Evolutionary conservation across 202 grass and related monocot genomes (phyloP), one percentile per base, ranked within the genome.

Genomic region (Saccharum hybrid): DNA sequence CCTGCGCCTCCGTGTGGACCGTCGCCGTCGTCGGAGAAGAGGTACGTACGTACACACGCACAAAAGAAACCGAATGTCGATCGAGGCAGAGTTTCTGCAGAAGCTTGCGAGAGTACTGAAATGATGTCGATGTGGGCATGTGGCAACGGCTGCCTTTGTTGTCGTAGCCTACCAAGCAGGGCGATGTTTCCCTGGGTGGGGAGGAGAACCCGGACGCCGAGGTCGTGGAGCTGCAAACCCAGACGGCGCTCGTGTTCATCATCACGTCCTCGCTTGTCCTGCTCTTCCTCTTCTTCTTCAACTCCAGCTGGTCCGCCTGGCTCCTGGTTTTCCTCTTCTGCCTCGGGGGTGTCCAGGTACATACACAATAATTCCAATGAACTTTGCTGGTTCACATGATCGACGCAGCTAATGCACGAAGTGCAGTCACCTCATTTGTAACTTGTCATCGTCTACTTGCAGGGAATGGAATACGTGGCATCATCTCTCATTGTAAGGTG

Each of bases 231-330:
- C 84, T 98, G 34, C 82, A 95, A 83, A 76, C 87, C 40, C 77
- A 84, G 21, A 92, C 93, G 13, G 96, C 96, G 31, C 30, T 98
- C 19, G 66, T 92, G 37, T 98, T 98, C 89, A 84, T 88, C 26
- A 51, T 96, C 84, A 84, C 87, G 13, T 84, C 96, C 3, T 98
- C 96, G 33, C 79, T 84, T 66, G 88, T 93, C 48, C 88, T 98
- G 77, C 52, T 98, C 41, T 87, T 98, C 87, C 89, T 98, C 69
- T 98, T 90, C 87, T 98, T 90, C 80, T 98, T 96, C 88, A 98
- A 85, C 83, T 98, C 93, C 15, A 66, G 41, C 54, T 89, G 88
- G 88, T 90, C 92, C 71, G 85, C 94, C 10, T 98, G 93, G 96
- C 5, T 98, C 26, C 70, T 98, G 57, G 87, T 98, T 2, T 81